Percentiles rank a stretch among this genome's conserved stretches.
Evolutionary conservation across 2,329 filamentous ascomycete genomes (phyloP).

Genomic region (Fusarium chaquense): DNA sequence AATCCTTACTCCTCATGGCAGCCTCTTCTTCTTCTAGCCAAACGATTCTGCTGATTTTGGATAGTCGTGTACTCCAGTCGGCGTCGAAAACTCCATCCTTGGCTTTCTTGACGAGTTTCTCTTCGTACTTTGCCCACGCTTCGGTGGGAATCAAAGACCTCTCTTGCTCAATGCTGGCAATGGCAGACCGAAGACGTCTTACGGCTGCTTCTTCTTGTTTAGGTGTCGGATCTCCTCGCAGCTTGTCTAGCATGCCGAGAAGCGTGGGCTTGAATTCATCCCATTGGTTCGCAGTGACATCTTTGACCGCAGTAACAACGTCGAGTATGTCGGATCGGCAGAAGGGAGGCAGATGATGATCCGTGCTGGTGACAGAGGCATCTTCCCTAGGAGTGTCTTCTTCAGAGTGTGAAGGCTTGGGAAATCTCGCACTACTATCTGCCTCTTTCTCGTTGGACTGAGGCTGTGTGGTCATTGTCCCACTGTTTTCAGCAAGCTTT

Average conservation of each 20-base stretch:
- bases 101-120: constrained; percentile 35
- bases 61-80: constrained; percentile 38
- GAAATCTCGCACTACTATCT: neutral
- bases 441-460: neutral
- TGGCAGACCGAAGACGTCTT: constrained; percentile 16
- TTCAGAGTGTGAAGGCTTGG: neutral
- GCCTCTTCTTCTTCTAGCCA: constrained; percentile 48
- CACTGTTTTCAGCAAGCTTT: neutral
- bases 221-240: constrained; percentile 10
- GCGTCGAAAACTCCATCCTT: constrained; percentile 22
- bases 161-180: constrained; percentile 16
- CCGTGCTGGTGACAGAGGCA: neutral
- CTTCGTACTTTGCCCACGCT: constrained; percentile 42
- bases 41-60: constrained; percentile 43
- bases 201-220: constrained; percentile 15
- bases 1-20: constrained; percentile 42
- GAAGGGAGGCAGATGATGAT: neutral
- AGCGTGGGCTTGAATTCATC: constrained; percentile 23
- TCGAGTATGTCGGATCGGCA: constrained; percentile 16
- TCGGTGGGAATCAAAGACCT: constrained; percentile 37
- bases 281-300: neutral
- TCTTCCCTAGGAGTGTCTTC: constrained; percentile 24
- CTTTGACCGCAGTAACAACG: neutral
- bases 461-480: neutral
- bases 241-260: constrained; percentile 20